These are phyloP conservation scores for Pyrenophora graminea DNA, from an alignment of 2,329 filamentous ascomycete species.

Conservation along the genomic window DNA sequence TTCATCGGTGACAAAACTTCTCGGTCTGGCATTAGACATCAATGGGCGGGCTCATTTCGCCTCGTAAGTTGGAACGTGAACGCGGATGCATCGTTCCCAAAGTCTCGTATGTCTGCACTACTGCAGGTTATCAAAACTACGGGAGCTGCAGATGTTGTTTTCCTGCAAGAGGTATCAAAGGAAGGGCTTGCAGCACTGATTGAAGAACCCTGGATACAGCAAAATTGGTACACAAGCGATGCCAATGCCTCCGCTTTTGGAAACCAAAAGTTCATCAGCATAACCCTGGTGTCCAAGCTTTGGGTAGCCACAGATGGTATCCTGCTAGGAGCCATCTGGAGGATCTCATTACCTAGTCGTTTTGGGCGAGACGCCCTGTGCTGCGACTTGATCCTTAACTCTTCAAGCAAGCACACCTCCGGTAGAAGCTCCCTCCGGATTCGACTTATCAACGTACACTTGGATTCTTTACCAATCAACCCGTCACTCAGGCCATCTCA, in stretches of 20 bases:
- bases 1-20: neutral
- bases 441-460: constrained; percentile 6
- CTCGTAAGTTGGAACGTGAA: constrained; percentile 9
- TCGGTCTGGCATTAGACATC: neutral
- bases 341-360: constrained; percentile 3
- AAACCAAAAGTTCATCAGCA: constrained; percentile 2
- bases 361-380: constrained; percentile 8
- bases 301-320: neutral
- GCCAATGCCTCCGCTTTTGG: neutral
- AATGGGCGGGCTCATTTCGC: constrained; percentile 6
- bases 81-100: neutral
- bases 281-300: neutral
- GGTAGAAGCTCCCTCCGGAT: neutral
- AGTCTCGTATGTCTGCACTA: constrained; percentile 6
- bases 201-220: constrained; percentile 1
- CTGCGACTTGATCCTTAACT: constrained; percentile 5
- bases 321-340: constrained; percentile 2
- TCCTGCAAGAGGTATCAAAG: constrained; percentile 7
- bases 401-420: neutral
- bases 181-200: neutral
- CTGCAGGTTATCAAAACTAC: neutral
- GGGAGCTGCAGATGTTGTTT: neutral
- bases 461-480: constrained; percentile 7
- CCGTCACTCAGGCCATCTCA: constrained; percentile 8
- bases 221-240: constrained; percentile 8